Evolutionary conservation across 805 yeast genomes (phyloP).

Genomic region (Brettanomyces naardenensis): DNA sequence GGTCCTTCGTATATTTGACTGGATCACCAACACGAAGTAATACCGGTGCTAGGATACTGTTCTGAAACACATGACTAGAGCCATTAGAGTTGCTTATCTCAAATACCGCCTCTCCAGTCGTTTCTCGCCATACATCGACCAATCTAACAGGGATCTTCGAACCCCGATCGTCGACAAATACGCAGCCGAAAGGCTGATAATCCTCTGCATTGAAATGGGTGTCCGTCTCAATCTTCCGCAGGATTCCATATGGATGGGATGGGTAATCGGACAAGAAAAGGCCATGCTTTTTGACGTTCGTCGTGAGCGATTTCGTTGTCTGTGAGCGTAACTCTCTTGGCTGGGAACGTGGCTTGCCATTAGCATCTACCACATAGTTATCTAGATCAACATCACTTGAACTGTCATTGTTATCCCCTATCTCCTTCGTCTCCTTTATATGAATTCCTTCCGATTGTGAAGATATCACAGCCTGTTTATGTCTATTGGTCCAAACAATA

Average conservation of each 20-base stretch:
- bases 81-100: slow-evolving; percentile 2
- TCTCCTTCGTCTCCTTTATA: neutral
- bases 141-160: neutral
- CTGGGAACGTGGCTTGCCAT: no score
- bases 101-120: neutral
- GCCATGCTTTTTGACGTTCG: neutral
- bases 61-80: slow-evolving; percentile 3
- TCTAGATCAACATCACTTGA: neutral
- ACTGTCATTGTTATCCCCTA: neutral
- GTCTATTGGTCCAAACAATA: slow-evolving; percentile 1
- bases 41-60: slow-evolving; percentile 14
- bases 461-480: neutral
- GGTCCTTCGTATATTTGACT: slow-evolving; percentile 6
- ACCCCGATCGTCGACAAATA: neutral
- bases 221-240: neutral
- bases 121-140: neutral
- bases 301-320: neutral
- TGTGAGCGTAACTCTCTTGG: neutral
- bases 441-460: neutral
- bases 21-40: slow-evolving; percentile 12
- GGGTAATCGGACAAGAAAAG: no score
- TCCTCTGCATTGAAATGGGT: slow-evolving; percentile 2
- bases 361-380: neutral
- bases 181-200: neutral
- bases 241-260: neutral